Conservation (phyloP, 148 eudicot genomes). For the Linanthus parryae region DNA sequence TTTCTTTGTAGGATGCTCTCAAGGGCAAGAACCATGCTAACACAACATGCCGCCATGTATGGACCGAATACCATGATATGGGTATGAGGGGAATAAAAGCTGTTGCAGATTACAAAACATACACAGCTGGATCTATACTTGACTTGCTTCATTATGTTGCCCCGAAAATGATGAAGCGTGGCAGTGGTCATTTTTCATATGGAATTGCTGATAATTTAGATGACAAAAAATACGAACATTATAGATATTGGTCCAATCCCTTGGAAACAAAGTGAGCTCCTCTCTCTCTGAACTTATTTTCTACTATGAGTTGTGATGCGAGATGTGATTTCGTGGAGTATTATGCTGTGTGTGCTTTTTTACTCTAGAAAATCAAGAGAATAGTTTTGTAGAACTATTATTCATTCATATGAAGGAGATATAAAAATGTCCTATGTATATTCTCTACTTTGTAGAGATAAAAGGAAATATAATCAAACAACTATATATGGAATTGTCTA, state of each 20-base stretch:
- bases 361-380: too few relatives aligned
- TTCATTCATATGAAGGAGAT: too few relatives aligned
- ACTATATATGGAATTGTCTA: too few relatives aligned
- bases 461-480: too few relatives aligned
- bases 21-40: constrained; percentile 76
- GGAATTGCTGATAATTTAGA: constrained; percentile 91
- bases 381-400: too few relatives aligned
- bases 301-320: too few relatives aligned
- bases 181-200: constrained; percentile 74
- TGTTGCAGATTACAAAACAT: constrained; percentile 66
- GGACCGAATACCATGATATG: constrained; percentile 93
- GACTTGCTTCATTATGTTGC: constrained; percentile 75
- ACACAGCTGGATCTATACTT: constrained; percentile 57
- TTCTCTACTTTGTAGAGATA: too few relatives aligned
- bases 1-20: constrained; percentile 52
- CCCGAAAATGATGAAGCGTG: constrained; percentile 94
- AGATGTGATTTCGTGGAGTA: too few relatives aligned
- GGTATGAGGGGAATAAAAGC: constrained; percentile 66
- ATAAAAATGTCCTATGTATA: too few relatives aligned
- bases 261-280: constrained; percentile 67
- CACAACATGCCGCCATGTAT: constrained; percentile 64
- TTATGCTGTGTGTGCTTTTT: too few relatives aligned
- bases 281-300: too few relatives aligned
- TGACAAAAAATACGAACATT: constrained; percentile 63
- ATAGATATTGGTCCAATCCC: constrained; percentile 89